Evolutionary conservation across 441 rosid species (phyloP).

Genomic region (Kokia cookei): DNA sequence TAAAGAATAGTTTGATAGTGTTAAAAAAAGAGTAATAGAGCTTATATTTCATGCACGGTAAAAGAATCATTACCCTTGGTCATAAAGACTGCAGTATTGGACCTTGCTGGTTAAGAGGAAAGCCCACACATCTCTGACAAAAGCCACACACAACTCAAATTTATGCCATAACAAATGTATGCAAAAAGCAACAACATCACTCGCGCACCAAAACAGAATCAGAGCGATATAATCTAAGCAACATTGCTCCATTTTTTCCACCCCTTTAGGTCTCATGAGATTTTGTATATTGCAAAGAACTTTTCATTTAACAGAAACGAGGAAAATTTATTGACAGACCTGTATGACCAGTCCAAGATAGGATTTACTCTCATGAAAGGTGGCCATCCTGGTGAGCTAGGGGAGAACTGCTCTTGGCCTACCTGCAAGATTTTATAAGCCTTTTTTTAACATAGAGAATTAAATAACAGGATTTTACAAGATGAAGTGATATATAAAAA

Average conservation of each 20-base stretch:
- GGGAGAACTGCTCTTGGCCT: conserved; percentile 99
- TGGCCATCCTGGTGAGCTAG: conserved; percentile 99
- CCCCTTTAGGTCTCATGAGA: not conserved
- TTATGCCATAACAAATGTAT: not conserved
- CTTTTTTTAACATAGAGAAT: conserved; percentile 4
- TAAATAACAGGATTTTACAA: not conserved
- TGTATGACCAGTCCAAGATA: conserved; percentile 98
- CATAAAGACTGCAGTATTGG: conserved; percentile 95
- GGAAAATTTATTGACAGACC: conserved; percentile 32
- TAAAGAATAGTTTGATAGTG: not conserved
- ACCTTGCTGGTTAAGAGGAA: conserved; percentile 89
- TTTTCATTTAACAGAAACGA: not conserved
- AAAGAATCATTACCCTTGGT: conserved; percentile 70
- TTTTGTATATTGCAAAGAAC: not conserved
- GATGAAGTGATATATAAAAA: not conserved
- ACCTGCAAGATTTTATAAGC: conserved; percentile 40
- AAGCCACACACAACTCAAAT: conserved; percentile 5
- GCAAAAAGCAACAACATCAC: not conserved
- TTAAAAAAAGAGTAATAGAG: not conserved
- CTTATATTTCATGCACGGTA: conserved; percentile 9
- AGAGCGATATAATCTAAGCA: not conserved
- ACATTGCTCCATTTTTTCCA: not conserved
- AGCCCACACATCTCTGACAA: conserved; percentile 97
- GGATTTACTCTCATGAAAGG: conserved; percentile 99
- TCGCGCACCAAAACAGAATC: not conserved